Conservation (phyloP, 2,329 filamentous ascomycete species). For the Spiromastix sp. region DNA sequence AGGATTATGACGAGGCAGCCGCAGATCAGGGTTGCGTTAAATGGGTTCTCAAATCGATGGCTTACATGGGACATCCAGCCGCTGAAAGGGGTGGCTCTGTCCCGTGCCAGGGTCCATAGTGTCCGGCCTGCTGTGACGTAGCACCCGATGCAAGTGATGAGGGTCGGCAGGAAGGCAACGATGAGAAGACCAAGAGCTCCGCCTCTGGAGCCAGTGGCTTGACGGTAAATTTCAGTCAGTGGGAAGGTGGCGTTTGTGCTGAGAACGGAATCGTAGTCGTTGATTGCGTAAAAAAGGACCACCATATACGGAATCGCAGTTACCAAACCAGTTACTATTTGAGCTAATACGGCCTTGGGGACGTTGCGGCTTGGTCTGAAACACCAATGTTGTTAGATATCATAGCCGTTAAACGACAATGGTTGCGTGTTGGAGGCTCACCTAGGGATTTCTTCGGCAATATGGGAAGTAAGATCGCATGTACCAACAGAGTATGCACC, state of each 20-base stretch:
- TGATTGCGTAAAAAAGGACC: conserved; percentile 42
- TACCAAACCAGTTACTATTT: conserved; percentile 39
- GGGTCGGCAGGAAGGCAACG: conserved; percentile 45
- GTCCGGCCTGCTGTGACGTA: conserved; percentile 54
- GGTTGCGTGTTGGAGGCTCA: conserved; percentile 9
- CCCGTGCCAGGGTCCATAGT: conserved; percentile 49
- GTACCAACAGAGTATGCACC: conserved; percentile 59
- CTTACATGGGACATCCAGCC: conserved; percentile 44
- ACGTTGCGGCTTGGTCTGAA: conserved; percentile 33
- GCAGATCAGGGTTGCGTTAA: conserved; percentile 49
- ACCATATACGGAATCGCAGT: conserved; percentile 40
- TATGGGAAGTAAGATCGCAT: conserved; percentile 54
- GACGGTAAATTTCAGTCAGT: conserved; percentile 37
- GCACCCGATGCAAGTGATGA: conserved; percentile 42
- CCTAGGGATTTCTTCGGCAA: conserved; percentile 54
- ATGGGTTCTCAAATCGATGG: conserved; percentile 45
- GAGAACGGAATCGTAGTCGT: conserved; percentile 32
- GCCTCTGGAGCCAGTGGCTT: conserved; percentile 38
- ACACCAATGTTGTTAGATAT: conserved; percentile 2
- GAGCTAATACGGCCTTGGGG: conserved; percentile 40
- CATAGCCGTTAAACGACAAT: neutral
- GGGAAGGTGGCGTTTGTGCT: conserved; percentile 33
- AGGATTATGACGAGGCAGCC: conserved; percentile 42
- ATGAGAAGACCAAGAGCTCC: conserved; percentile 49
- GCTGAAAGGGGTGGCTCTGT: conserved; percentile 51